These are phyloP conservation scores for Aspergillus taichungensis DNA, from an alignment of 495 filamentous ascomycete species.

Conservation along the genomic window DNA sequence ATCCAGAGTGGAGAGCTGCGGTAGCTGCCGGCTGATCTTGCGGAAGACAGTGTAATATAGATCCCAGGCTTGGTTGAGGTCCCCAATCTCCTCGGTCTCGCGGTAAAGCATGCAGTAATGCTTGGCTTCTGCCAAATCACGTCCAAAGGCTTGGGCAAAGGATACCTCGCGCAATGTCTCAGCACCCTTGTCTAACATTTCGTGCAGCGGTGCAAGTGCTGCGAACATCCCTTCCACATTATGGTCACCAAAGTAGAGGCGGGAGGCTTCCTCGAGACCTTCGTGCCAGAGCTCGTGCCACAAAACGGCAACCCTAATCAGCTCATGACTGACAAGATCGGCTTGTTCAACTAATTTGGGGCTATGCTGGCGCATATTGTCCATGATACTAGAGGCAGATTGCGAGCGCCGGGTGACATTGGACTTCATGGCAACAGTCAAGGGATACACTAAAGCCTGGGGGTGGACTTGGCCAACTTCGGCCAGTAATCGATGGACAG, in stretches of 20 bases:
- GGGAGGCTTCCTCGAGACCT: slow-evolving; percentile 92
- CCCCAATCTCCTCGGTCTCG: slow-evolving; percentile 75
- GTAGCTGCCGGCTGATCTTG: slow-evolving; percentile 87
- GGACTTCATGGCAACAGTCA: slow-evolving; percentile 97
- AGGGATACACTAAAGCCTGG: slow-evolving; percentile 97
- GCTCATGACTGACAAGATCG: slow-evolving; percentile 83
- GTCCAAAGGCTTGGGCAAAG: slow-evolving; percentile 94
- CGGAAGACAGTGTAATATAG: slow-evolving; percentile 97
- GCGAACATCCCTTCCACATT: slow-evolving; percentile 97
- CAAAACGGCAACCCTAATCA: slow-evolving; percentile 90
- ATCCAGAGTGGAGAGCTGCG: slow-evolving; percentile 85
- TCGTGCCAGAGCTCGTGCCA: slow-evolving; percentile 99
- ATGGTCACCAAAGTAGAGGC: slow-evolving; percentile 85
- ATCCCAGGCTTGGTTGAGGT: slow-evolving; percentile 97
- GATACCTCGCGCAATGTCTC: slow-evolving; percentile 92
- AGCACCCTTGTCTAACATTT: slow-evolving; percentile 79
- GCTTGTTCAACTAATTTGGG: slow-evolving; percentile 92
- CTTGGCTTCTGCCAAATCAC: slow-evolving; percentile 85
- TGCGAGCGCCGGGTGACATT: slow-evolving; percentile 68
- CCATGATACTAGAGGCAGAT: slow-evolving; percentile 88
- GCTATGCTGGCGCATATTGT: slow-evolving; percentile 93
- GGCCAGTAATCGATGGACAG: slow-evolving; percentile 81
- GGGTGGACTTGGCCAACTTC: slow-evolving; percentile 92
- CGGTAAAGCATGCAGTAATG: slow-evolving; percentile 94
- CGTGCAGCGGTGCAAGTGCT: slow-evolving; percentile 81